Base-by-base conservation (phyloP, 495 filamentous ascomycete genomes). In the Penicillium silybi region DNA sequence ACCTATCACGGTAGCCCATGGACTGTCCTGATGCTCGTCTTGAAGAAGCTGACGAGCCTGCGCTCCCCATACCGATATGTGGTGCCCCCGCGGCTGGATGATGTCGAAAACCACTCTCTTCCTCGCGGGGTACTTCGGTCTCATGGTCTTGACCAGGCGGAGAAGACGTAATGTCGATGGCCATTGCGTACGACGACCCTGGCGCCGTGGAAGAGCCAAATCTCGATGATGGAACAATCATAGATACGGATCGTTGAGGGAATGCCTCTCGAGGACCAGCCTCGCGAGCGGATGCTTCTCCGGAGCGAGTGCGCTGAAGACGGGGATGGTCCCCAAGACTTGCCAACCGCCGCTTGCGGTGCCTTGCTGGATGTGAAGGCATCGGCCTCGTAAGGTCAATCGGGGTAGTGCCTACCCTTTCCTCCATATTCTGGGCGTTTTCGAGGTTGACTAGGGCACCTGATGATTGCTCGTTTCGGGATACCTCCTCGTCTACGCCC, bases 161-260 rank as follows among this genome's bases (percentile, higher is more conserved):
- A 1, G 73, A 71, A 13, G 71, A 71, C 2, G 65, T 63, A 23
- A 75, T 50, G 35, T 75, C 70, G 37, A 76, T 70, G 9, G 73
- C 65, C 6, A 61, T 68, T 5, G 62, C 63, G 44, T 62, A 66
- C 15, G 71, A 66, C 0, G 69, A 58, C 0, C 73, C 71, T 8
- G 66, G 45, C 6, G 35, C 22, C 5, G 49, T 16, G 4, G 53
- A 34, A 32, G 43, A 39, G 7, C 48, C 41, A 42, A 46, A 52
- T 48, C 58, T 52, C 16, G 62, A 63, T n/a, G 52, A 48, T 8
- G 55, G 48, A 25, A 47, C 26, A 2, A 57, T 42, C 61, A 56
- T 52, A 0, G 61, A 64, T 8, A 54, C 45, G 39, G 60, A 61
- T 41, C 63, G 51, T 40, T 66, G 50, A 2, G 61, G 63, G 11